Evolutionary conservation across 345 rosid genomes (phyloP).

Genomic region (Clarkia xantiana): DNA sequence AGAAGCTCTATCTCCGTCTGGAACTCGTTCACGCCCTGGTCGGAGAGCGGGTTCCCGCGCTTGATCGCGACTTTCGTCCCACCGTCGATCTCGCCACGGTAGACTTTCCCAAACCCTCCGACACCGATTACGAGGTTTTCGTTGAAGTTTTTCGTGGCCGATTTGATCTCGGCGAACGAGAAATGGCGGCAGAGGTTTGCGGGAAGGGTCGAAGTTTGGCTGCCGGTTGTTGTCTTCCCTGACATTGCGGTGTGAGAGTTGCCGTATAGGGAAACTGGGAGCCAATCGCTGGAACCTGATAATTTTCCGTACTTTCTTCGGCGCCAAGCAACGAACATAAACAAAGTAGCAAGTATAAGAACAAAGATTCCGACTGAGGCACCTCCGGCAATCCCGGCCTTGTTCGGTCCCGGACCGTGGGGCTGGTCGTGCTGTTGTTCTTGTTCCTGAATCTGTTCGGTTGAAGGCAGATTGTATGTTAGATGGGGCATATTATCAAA

Average conservation of each 20-base stretch:
- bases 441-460: background rate
- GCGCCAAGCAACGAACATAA: background rate
- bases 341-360: conserved; percentile 1
- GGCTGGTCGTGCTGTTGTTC: background rate
- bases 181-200: conserved; percentile 16
- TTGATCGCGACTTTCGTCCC: conserved; percentile 17
- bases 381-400: conserved; percentile 1
- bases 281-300: conserved; percentile 8
- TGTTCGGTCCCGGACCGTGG: too few relatives aligned
- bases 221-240: conserved; percentile 7
- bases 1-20: conserved; percentile 23
- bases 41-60: conserved; percentile 18
- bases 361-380: background rate
- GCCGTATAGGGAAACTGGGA: conserved; percentile 10
- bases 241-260: conserved; percentile 8
- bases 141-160: conserved; percentile 16
- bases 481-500: too few relatives aligned
- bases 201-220: conserved; percentile 15
- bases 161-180: conserved; percentile 18
- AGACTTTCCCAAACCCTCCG: conserved; percentile 26
- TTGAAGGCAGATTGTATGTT: too few relatives aligned
- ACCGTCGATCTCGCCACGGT: conserved; percentile 14
- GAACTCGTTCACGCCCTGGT: conserved; percentile 19
- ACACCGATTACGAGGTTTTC: conserved; percentile 11
- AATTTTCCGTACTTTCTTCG: conserved; percentile 6